A percentile compares a stretch with the other conserved stretches of the same genome.
These are phyloP conservation scores for Ophryocystis elektroscirrha DNA, from an alignment of 169 alveolate genomes.

Conservation along the genomic window DNA sequence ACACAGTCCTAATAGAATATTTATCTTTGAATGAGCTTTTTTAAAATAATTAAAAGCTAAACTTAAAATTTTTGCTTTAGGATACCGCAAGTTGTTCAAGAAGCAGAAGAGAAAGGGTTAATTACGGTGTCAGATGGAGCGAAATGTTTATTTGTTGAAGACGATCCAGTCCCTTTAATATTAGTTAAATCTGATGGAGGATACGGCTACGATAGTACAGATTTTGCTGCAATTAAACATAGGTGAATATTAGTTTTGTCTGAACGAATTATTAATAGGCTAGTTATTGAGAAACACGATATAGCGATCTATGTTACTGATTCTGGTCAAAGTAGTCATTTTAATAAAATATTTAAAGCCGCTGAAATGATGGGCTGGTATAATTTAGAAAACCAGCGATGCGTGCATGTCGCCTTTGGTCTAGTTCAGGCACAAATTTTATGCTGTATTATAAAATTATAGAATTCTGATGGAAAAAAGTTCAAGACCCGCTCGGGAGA, in stretches of 20 bases:
- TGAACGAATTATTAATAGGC: too few species aligned
- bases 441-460: neutral
- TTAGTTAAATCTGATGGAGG: slow-evolving; percentile 79
- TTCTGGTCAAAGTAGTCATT: slow-evolving; percentile 77
- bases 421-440: slow-evolving; percentile 50
- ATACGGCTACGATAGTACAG: slow-evolving; percentile 84
- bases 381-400: slow-evolving; percentile 39
- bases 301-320: slow-evolving; percentile 82
- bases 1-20: too few species aligned
- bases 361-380: slow-evolving; percentile 67
- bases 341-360: slow-evolving; percentile 69
- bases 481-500: slow-evolving; percentile 71
- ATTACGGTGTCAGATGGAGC: slow-evolving; percentile 43
- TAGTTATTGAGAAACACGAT: slow-evolving; percentile 43
- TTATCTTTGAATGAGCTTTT: too few species aligned
- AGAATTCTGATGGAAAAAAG: slow-evolving; percentile 68
- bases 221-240: slow-evolving; percentile 68
- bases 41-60: too few species aligned
- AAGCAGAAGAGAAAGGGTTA: slow-evolving; percentile 33
- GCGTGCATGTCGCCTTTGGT: slow-evolving; percentile 92
- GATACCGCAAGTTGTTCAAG: too few species aligned
- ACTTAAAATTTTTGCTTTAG: too few species aligned
- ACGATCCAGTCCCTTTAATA: slow-evolving; percentile 55
- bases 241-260: too few species aligned
- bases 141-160: slow-evolving; percentile 57